Evolutionary conservation across 192 early-diverging fungal species (phyloP).

Genomic region (Spizellomyces sp.): DNA sequence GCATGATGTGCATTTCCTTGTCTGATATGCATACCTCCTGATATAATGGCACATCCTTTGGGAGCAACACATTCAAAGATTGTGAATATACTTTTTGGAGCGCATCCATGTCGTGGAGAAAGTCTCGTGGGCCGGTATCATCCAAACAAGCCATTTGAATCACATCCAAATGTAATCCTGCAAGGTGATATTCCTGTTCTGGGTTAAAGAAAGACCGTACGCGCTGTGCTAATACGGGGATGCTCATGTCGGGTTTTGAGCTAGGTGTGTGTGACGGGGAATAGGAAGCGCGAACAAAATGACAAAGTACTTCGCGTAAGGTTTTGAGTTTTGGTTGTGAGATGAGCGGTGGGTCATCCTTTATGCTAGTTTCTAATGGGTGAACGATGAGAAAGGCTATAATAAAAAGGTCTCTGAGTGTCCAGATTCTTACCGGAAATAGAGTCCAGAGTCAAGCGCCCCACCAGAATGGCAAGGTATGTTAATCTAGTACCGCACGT

Average conservation of each 20-base stretch:
- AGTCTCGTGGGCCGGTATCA: background rate
- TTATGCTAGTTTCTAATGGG: background rate
- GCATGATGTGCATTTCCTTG: background rate
- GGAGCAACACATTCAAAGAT: background rate
- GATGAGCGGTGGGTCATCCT: conserved; percentile 3
- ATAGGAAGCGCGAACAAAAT: too few species aligned
- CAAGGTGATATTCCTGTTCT: conserved; percentile 4
- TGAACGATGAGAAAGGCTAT: background rate
- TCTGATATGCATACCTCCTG: background rate
- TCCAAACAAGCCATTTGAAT: conserved; percentile 18
- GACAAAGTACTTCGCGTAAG: background rate
- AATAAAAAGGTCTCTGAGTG: too few species aligned
- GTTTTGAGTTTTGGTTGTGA: background rate
- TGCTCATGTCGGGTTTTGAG: background rate
- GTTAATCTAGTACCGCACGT: background rate
- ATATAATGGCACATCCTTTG: background rate
- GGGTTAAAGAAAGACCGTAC: background rate
- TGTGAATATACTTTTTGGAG: background rate
- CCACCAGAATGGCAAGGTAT: conserved; percentile 14
- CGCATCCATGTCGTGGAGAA: background rate
- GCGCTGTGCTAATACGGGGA: background rate
- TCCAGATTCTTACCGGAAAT: conserved; percentile 2
- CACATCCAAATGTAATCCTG: conserved; percentile 12
- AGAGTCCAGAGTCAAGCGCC: conserved; percentile 13
- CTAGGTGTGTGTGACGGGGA: background rate